Base-by-base conservation (phyloP, 2,329 filamentous ascomycete species). In the Calonectria pauciramosa region DNA sequence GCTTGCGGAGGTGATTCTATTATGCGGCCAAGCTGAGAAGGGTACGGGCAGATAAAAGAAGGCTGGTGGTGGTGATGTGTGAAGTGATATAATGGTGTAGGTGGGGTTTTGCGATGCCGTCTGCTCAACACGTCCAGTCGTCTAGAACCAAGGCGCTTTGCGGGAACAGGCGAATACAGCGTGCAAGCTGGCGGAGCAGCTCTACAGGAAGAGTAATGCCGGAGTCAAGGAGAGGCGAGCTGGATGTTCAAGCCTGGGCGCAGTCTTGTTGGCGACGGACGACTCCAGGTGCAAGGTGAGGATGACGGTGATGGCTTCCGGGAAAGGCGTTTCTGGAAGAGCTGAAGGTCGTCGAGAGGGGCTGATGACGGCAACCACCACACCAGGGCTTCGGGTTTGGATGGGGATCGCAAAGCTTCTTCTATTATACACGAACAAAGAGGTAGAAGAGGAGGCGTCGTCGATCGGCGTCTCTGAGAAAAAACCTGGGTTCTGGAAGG, bases 301-400 rank as follows among this genome's bases (percentile, higher is more conserved):
- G 65, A 72, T 70, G 73, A 60, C 70, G 56, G 63, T 56, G 60
- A 70, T 72, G 65, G 70, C 68, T 72, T 72, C 67, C 74, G 77
- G 70, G 38, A 73, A 77, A 68, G 73, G 76, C 72, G 71, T 76
- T 69, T 59, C 36, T 54, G 49, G 47, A 30, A 38, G 56, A 68
- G 36, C 38, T 74, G 70, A 47, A 67, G 52, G 60, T 70, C 74
- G 68, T 60, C 54, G 63, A 41, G 69, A 73, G 41, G 60, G 70
- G 70, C 65, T 68, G 69, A 41, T 60, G 69, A 72, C 70, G 54
- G 56, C 56, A 60, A 60, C 71, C 36, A 47, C 74, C 68, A 77
- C 30, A 54, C 54, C 70, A 32, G 38, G 60, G 52, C 28, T 44
- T 47, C 26, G 47, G 70, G 65, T 47, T 68, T 36, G 32, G 56